A percentile compares a stretch with the other conserved stretches of the same genome.
Evolutionary conservation across 768 basidiomycete genomes (phyloP).

Genomic region (Pulveroboletus frians): DNA sequence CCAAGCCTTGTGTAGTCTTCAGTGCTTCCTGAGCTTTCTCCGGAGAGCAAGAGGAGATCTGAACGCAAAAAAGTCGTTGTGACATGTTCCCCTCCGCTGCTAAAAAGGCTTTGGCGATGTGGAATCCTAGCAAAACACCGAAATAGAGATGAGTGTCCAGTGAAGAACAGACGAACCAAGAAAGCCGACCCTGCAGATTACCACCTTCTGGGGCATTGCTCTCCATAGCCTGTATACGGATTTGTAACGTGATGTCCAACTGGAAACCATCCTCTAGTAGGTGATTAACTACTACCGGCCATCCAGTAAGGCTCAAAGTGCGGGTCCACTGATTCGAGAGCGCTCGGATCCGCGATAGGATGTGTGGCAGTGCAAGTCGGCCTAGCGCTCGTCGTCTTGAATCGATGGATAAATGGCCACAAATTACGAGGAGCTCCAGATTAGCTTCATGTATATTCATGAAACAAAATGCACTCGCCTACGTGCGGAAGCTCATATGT

Average conservation of each 20-base stretch:
- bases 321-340: too few relatives aligned
- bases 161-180: conserved; percentile 41
- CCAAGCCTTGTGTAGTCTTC: conserved; percentile 25
- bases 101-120: conserved; percentile 53
- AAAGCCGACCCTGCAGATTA: conserved; percentile 56
- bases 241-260: not conserved
- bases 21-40: conserved; percentile 35
- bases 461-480: not conserved
- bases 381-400: not conserved
- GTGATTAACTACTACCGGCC: not conserved
- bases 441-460: too few relatives aligned
- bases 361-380: conserved; percentile 8
- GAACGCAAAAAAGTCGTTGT: conserved; percentile 31
- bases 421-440: not conserved
- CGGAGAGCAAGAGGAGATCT: conserved; percentile 59
- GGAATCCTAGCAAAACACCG: conserved; percentile 41
- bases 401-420: not conserved
- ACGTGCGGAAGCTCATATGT: not conserved
- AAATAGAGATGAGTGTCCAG: not conserved
- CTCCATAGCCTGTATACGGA: not conserved
- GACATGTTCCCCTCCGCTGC: conserved; percentile 20
- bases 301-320: too few relatives aligned
- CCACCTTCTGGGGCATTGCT: conserved; percentile 35
- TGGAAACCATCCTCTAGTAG: not conserved
- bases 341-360: too few relatives aligned